These are phyloP conservation scores for Botrytis deweyae DNA, from an alignment of 2,329 filamentous ascomycete genomes.

Conservation along the genomic window DNA sequence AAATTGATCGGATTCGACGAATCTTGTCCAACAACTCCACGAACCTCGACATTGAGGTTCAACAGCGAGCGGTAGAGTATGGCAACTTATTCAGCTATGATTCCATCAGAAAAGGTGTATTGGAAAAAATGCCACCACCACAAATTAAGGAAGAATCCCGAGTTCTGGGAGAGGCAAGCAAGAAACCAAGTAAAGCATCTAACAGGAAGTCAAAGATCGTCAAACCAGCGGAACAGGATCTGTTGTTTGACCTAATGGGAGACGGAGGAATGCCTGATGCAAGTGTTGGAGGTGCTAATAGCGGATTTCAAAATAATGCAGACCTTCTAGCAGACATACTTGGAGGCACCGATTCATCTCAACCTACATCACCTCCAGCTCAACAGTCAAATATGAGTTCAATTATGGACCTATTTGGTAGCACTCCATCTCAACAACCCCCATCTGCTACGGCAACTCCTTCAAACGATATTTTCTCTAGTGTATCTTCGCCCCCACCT, in stretches of 20 bases:
- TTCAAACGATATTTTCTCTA: slow-evolving; percentile 51
- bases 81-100: slow-evolving; percentile 91
- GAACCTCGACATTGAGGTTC: slow-evolving; percentile 90
- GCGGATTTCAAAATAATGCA: slow-evolving; percentile 69
- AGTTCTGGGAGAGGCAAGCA: slow-evolving; percentile 78
- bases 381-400: slow-evolving; percentile 60
- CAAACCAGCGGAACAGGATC: slow-evolving; percentile 86
- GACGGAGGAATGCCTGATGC: slow-evolving; percentile 63
- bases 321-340: slow-evolving; percentile 91
- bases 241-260: slow-evolving; percentile 90
- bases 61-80: slow-evolving; percentile 95
- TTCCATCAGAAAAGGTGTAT: slow-evolving; percentile 79
- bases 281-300: slow-evolving; percentile 66
- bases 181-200: slow-evolving; percentile 64
- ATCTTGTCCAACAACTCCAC: slow-evolving; percentile 76
- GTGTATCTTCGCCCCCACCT: slow-evolving; percentile 51
- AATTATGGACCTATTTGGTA: slow-evolving; percentile 88
- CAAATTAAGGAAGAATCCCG: slow-evolving; percentile 95
- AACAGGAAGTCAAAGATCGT: slow-evolving; percentile 74
- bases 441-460: slow-evolving; percentile 46
- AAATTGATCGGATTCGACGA: slow-evolving; percentile 80
- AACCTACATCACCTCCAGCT: slow-evolving; percentile 50
- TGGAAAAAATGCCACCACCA: slow-evolving; percentile 97
- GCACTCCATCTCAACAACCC: slow-evolving; percentile 46
- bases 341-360: slow-evolving; percentile 62